Conservation (phyloP, 768 basidiomycete genomes). For the Psilocybe tampanensis region DNA sequence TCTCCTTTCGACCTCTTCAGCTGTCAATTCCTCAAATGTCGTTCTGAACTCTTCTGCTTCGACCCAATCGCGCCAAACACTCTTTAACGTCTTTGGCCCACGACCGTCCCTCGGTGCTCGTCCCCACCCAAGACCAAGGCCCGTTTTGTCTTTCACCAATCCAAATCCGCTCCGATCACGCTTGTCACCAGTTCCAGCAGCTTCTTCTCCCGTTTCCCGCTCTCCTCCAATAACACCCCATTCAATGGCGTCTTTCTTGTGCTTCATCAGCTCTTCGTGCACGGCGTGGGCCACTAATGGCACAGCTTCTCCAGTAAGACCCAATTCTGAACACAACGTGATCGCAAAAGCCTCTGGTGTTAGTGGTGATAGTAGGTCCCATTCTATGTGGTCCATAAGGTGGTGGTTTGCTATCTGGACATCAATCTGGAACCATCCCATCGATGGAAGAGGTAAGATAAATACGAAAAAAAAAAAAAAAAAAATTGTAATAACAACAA, state of each 20-base stretch:
- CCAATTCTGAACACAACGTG: constrained; percentile 83
- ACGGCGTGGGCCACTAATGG: constrained; percentile 92
- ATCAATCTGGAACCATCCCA: constrained; percentile 70
- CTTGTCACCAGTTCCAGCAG: constrained; percentile 26
- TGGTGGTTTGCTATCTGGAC: constrained; percentile 94
- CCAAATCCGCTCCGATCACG: constrained; percentile 54
- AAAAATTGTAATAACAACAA: constrained; percentile 11
- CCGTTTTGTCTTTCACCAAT: constrained; percentile 80
- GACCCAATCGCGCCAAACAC: constrained; percentile 95
- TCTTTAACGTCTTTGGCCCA: constrained; percentile 80
- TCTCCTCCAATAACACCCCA: constrained; percentile 83
- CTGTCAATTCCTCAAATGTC: constrained; percentile 79
- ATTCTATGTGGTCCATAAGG: constrained; percentile 94
- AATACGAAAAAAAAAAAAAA: neutral
- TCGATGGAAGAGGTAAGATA: neutral
- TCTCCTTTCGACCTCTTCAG: constrained; percentile 90
- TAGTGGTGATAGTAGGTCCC: constrained; percentile 93
- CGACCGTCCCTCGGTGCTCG: constrained; percentile 76
- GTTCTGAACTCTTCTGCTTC: constrained; percentile 92
- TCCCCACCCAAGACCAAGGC: constrained; percentile 75
- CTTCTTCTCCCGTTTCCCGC: constrained; percentile 33
- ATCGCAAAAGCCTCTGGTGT: constrained; percentile 86
- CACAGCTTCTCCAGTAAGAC: constrained; percentile 83
- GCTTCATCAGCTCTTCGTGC: constrained; percentile 93
- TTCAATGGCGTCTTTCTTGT: constrained; percentile 94